phyloP scores from a whole-genome alignment of 176 grass and related monocot species.

The Carex cristatella region DNA sequence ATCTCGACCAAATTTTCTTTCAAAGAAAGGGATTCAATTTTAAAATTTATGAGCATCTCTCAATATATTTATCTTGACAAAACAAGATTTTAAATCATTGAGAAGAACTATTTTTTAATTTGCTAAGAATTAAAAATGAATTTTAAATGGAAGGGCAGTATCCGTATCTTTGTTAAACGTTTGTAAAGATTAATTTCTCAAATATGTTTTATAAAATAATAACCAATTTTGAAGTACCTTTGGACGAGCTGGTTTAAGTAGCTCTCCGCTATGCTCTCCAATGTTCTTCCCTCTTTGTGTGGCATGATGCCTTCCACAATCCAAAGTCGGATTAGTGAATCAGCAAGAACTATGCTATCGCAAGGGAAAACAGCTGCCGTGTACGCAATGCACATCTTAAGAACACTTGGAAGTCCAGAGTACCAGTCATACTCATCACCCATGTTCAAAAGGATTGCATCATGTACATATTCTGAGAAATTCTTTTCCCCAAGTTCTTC shows the following conservation, averaged over 20 bases:
- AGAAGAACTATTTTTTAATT: no score
- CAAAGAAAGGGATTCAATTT: no score
- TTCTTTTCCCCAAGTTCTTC: no score
- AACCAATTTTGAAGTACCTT: neutral
- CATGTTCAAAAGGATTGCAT: neutral
- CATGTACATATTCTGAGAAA: neutral
- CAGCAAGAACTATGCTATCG: neutral
- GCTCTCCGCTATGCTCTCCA: neutral
- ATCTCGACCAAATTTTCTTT: no score
- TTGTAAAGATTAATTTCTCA: no score
- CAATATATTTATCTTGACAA: no score
- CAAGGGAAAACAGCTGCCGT: neutral
- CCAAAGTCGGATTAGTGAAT: neutral
- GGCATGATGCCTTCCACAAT: neutral
- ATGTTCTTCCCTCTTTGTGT: neutral
- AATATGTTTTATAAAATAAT: neutral
- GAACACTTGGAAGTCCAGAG: neutral
- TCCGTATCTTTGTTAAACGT: no score
- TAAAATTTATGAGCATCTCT: no score
- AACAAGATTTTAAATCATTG: no score
- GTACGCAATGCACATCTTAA: neutral
- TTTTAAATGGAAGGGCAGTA: no score
- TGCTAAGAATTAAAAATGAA: no score
- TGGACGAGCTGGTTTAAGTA: neutral
- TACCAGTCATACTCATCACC: neutral